phyloP scores from a whole-genome alignment of 345 rosid genomes.

The Lagerstroemia speciosa region DNA sequence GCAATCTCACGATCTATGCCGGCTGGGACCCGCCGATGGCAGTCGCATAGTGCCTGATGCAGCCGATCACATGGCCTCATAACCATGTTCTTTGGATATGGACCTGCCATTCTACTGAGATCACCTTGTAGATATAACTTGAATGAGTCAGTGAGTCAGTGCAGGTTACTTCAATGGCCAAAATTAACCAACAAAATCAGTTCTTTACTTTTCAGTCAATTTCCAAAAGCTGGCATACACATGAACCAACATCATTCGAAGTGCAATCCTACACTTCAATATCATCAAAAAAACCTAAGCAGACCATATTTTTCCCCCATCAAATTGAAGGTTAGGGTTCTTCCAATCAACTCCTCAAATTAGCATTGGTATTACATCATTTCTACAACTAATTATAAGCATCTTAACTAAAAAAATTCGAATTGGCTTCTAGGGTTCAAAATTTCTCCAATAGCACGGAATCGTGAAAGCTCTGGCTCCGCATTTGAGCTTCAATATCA shows the following conservation, averaged over 20 bases:
- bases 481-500: neutral
- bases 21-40: constrained; percentile 57
- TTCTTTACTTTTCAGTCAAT: neutral
- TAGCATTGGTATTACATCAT: neutral
- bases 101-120: neutral
- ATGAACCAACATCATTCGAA: too few relatives aligned
- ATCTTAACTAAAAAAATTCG: neutral
- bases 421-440: neutral
- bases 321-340: neutral
- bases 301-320: neutral
- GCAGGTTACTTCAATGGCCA: neutral
- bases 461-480: neutral
- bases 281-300: neutral
- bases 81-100: neutral
- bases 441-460: neutral
- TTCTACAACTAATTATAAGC: neutral
- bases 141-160: neutral
- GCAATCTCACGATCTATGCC: constrained; percentile 36
- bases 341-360: neutral
- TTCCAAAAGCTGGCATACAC: neutral
- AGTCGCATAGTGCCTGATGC: constrained; percentile 48
- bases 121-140: neutral
- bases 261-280: neutral
- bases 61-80: constrained; percentile 44
- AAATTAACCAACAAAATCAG: neutral